A percentile compares a stretch with the other conserved stretches of the same genome.
phyloP scores from a whole-genome alignment of 805 yeast genomes.

The Myxozyma kluyveri region DNA sequence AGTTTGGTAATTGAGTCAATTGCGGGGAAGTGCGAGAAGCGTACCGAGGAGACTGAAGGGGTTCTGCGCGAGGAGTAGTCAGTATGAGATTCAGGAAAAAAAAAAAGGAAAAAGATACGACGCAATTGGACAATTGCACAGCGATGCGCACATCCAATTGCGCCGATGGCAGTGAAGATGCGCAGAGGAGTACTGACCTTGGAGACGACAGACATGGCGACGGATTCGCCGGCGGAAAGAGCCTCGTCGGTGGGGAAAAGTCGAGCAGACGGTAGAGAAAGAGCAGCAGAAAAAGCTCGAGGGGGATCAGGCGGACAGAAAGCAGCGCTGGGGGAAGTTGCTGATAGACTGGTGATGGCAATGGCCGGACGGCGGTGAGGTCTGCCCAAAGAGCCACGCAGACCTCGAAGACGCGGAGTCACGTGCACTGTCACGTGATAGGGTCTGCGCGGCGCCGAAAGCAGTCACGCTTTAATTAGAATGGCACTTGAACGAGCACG shows the following conservation, averaged over 20 bases:
- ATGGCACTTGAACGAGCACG: no score
- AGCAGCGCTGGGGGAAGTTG: not conserved
- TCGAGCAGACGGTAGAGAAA: not conserved
- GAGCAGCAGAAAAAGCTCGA: not conserved
- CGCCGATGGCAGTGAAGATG: not conserved
- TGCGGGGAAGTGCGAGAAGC: not conserved
- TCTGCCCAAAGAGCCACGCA: no score
- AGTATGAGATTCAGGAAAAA: not conserved
- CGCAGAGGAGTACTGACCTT: no score
- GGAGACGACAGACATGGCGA: slow-evolving; percentile 25
- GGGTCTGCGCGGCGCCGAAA: no score
- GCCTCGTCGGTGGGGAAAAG: no score
- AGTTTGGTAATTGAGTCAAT: not conserved
- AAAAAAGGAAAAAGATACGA: not conserved
- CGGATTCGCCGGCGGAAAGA: no score
- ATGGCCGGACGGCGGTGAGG: no score
- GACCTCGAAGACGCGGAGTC: no score
- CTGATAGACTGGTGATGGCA: no score
- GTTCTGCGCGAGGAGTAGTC: slow-evolving; percentile 7
- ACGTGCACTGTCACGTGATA: no score
- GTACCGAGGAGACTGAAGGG: slow-evolving; percentile 26
- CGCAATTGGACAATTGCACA: not conserved
- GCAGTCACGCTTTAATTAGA: no score
- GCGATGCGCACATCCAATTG: not conserved
- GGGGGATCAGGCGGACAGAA: not conserved